phyloP scores from a whole-genome alignment of 1,284 basidiomycete species.

The Puccinia coronata region DNA sequence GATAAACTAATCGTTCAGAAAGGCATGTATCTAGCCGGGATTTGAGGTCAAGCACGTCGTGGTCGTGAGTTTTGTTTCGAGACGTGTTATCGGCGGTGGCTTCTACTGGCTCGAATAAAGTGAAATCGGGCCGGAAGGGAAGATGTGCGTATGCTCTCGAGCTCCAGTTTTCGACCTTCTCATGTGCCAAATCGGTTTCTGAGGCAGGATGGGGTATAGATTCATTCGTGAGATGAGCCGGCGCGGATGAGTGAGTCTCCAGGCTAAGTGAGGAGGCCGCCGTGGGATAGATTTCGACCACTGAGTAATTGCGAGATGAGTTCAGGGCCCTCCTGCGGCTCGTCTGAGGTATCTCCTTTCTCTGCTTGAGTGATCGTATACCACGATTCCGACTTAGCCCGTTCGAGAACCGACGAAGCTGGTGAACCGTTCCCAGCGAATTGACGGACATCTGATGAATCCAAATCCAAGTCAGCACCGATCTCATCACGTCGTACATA shows the following conservation, averaged over 20 bases:
- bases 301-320: slow-evolving; percentile 25
- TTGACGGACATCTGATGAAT: slow-evolving; percentile 1
- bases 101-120: slow-evolving; percentile 40
- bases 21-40: slow-evolving; percentile 10
- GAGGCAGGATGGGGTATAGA: background rate
- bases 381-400: background rate
- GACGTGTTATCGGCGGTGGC: background rate
- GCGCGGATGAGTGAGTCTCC: background rate
- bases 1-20: slow-evolving; percentile 31
- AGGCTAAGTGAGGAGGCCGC: background rate
- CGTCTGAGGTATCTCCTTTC: background rate
- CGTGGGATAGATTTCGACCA: slow-evolving; percentile 5
- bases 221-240: background rate
- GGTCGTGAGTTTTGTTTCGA: background rate
- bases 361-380: background rate
- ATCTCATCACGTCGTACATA: background rate
- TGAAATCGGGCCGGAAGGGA: slow-evolving; percentile 43
- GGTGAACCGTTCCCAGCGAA: background rate
- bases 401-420: background rate
- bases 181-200: slow-evolving; percentile 17
- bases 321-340: background rate
- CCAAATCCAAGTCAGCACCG: background rate
- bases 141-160: slow-evolving; percentile 32
- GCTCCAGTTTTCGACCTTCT: slow-evolving; percentile 47
- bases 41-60: slow-evolving; percentile 2